Conservation (phyloP, 2,329 filamentous ascomycete species). For the Leptographium flavum region DNA sequence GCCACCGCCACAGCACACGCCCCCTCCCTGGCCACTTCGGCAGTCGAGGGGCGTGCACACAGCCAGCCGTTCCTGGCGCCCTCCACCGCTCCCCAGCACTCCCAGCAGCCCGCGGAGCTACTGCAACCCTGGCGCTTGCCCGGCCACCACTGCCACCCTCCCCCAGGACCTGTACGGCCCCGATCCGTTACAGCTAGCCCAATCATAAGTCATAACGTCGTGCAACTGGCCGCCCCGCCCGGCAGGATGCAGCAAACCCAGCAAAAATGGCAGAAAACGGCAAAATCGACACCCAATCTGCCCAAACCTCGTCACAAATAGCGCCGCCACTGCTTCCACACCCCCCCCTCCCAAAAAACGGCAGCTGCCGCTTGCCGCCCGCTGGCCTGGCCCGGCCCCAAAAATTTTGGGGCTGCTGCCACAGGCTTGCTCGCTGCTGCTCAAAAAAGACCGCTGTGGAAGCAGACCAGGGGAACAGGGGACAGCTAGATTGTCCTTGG, state of each 20-base stretch:
- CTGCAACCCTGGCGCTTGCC: constrained; percentile 18
- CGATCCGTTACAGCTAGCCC: constrained; percentile 23
- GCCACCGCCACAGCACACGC: constrained; percentile 6
- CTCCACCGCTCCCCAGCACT: no score
- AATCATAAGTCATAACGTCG: constrained; percentile 40
- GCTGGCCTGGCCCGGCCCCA: no score
- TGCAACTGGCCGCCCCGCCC: constrained; percentile 24
- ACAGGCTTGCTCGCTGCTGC: neutral
- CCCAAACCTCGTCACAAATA: neutral
- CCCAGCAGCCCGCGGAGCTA: constrained; percentile 8
- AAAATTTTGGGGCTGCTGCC: neutral
- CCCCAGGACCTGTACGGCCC: constrained; percentile 14
- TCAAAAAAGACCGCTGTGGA: neutral
- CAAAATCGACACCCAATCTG: neutral
- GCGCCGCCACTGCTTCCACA: constrained; percentile 1
- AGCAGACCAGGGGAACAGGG: constrained; percentile 1
- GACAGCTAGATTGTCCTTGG: constrained; percentile 6
- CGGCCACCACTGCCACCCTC: constrained; percentile 9
- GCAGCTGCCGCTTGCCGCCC: neutral
- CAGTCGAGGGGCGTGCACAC: constrained; percentile 6
- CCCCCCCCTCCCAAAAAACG: neutral
- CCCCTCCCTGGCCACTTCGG: constrained; percentile 8
- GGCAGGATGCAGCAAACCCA: constrained; percentile 3
- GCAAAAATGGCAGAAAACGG: neutral
- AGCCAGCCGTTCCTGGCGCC: neutral